Base-by-base conservation (phyloP, 139 green algal genomes). In the Chlamydomonas sp. region DNA sequence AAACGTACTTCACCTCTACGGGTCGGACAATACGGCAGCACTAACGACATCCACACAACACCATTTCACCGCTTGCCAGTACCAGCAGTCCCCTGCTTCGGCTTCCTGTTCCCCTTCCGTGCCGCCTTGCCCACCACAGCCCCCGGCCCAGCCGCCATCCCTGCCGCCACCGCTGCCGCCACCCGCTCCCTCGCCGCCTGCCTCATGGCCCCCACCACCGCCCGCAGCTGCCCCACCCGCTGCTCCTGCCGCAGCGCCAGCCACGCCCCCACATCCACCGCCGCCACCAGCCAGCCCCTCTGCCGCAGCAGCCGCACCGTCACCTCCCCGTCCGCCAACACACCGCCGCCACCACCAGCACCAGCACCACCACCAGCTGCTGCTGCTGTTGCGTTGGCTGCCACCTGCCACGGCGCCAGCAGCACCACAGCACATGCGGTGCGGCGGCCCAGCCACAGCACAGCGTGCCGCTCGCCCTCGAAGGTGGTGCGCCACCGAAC, bases 271-370 rank as follows among this genome's bases (percentile, higher is more conserved):
- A 87, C 83, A 2, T 66, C 14, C 72, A 87, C 7, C 62, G 5
- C 62, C 62, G 73, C 63, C 71, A 80, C 83, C 62, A 80, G 62
- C 83, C 83, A 87, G n/a, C 83, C 83, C 3, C 83, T 62, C 62
- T 76, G 73, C 83, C 76, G 71, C 83, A 87, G 62, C 61, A 87
- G 72, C 72, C 83, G 83, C 49, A 78, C 72, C n/a, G 83, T 17
- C 71, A 87, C 61, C 62, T 18, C 62, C 4, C 18, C 74, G 1
- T 8, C 74, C 49, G 74, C 49, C 49, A 62, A 6, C n/a, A 60
- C 72, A 7, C n/a, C n/a, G 72, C n/a, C n/a, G n/a, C 68, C 67
- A 59, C 58, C 58, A 6, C 80, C 67, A 78, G 80, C 68, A 57
- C 67, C 68, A 16, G 57, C 59, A n/a, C 0, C 5, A 4, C 60